phyloP scores from a whole-genome alignment of 768 basidiomycete genomes.

The Mycena galopus region DNA sequence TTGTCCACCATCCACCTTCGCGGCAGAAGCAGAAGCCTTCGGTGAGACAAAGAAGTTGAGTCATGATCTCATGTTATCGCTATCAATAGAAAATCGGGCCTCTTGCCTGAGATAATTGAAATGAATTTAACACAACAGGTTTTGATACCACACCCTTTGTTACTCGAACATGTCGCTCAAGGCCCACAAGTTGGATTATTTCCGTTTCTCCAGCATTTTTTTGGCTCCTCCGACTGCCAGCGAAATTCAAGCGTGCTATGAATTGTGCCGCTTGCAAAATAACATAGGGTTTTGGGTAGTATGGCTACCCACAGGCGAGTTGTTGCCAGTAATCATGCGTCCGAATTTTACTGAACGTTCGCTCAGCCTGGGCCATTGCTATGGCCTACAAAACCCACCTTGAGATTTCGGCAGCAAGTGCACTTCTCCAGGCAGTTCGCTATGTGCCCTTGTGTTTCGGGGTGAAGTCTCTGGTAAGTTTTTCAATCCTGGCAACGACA shows the following conservation, averaged over 20 bases:
- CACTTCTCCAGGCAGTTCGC: slow-evolving; percentile 36
- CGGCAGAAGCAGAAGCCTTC: slow-evolving; percentile 24
- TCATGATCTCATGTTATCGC: slow-evolving; percentile 24
- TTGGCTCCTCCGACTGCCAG: slow-evolving; percentile 35
- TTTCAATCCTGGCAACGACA: not conserved
- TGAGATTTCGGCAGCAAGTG: slow-evolving; percentile 33
- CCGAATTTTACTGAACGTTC: not conserved
- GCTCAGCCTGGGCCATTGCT: slow-evolving; percentile 47
- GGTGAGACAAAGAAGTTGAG: slow-evolving; percentile 27
- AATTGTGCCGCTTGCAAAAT: slow-evolving; percentile 48
- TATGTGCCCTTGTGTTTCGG: slow-evolving; percentile 48
- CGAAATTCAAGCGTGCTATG: slow-evolving; percentile 47
- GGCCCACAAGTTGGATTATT: slow-evolving; percentile 2
- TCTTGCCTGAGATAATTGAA: slow-evolving; percentile 15
- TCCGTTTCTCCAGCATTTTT: slow-evolving; percentile 17
- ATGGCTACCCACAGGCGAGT: slow-evolving; percentile 45
- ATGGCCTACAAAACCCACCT: slow-evolving; percentile 47
- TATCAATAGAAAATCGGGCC: slow-evolving; percentile 9
- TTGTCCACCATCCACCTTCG: not conserved
- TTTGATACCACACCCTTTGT: not conserved
- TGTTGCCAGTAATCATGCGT: not conserved
- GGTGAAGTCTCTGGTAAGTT: slow-evolving; percentile 47
- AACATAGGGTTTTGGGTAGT: slow-evolving; percentile 51
- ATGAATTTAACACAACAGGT: slow-evolving; percentile 1
- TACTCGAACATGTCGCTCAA: slow-evolving; percentile 13